Conservation (phyloP, 306 rosid genomes). For the cucumber (Cucumis sativus) region DNA sequence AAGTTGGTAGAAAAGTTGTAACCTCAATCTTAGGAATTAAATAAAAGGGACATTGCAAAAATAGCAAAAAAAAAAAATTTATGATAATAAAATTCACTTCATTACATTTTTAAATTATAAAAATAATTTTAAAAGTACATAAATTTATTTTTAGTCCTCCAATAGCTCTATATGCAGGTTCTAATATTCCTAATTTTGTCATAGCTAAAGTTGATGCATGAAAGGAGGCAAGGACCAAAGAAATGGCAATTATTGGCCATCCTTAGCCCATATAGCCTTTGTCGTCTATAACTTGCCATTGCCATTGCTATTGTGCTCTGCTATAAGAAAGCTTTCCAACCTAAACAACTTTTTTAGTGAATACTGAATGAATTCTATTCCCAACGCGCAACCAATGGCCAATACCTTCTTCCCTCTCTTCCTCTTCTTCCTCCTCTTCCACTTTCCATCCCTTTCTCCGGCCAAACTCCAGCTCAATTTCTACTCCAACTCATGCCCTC, state of each 20-base stretch:
- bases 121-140: too few relatives aligned
- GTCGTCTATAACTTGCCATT: neutral
- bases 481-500: slow-evolving; percentile 47
- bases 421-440: slow-evolving; percentile 18
- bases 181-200: too few relatives aligned
- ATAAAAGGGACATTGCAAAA: too few relatives aligned
- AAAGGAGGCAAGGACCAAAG: too few relatives aligned
- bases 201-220: too few relatives aligned
- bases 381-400: neutral
- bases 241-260: neutral
- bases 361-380: neutral
- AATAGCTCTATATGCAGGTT: too few relatives aligned
- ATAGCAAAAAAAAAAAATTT: too few relatives aligned
- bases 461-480: slow-evolving; percentile 36
- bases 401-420: slow-evolving; percentile 13
- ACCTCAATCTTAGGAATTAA: too few relatives aligned
- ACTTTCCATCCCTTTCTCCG: slow-evolving; percentile 8
- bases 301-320: neutral
- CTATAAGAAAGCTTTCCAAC: neutral
- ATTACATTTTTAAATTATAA: too few relatives aligned
- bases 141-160: too few relatives aligned
- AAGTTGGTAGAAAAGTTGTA: too few relatives aligned
- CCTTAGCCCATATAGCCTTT: neutral
- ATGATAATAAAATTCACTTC: too few relatives aligned
- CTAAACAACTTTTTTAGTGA: neutral